phyloP scores from a whole-genome alignment of 139 green algal species.

The Coccomyxa sp. region DNA sequence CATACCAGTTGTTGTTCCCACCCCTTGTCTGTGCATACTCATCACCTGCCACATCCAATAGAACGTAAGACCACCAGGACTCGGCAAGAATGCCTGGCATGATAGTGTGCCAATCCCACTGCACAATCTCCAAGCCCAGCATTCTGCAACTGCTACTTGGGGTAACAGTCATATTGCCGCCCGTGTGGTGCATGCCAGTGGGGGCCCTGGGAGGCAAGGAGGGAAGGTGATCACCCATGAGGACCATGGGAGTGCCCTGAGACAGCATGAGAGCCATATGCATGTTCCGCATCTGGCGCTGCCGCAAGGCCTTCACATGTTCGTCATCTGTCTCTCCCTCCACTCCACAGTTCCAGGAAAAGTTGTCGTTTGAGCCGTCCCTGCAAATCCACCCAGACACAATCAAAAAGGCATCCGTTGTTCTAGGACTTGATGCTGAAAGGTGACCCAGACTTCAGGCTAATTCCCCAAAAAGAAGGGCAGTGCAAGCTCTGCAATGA shows the following conservation, averaged over 20 bases:
- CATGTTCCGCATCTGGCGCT: constrained; percentile 91
- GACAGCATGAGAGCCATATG: constrained; percentile 82
- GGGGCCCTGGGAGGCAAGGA: background rate
- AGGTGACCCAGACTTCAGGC: no score
- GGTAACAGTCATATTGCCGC: background rate
- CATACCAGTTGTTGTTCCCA: constrained; percentile 99
- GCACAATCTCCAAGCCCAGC: background rate
- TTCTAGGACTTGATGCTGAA: no score
- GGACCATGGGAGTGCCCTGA: constrained; percentile 93
- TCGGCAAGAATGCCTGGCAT: no score
- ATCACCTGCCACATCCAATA: constrained; percentile 64
- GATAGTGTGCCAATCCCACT: background rate
- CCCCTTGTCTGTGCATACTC: constrained; percentile 76
- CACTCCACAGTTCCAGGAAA: constrained; percentile 95
- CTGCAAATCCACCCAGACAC: no score
- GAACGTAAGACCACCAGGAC: no score
- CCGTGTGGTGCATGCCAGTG: background rate
- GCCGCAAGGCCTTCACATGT: constrained; percentile 55
- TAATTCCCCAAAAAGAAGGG: no score
- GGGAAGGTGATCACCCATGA: constrained; percentile 37
- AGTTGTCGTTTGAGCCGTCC: constrained; percentile 97
- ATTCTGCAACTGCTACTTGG: background rate
- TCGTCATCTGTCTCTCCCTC: constrained; percentile 76
- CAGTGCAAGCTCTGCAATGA: no score
- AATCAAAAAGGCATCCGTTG: no score